Evolutionary conservation across 1,284 basidiomycete genomes (phyloP).

Genomic region (Phenoliferia sp.): DNA sequence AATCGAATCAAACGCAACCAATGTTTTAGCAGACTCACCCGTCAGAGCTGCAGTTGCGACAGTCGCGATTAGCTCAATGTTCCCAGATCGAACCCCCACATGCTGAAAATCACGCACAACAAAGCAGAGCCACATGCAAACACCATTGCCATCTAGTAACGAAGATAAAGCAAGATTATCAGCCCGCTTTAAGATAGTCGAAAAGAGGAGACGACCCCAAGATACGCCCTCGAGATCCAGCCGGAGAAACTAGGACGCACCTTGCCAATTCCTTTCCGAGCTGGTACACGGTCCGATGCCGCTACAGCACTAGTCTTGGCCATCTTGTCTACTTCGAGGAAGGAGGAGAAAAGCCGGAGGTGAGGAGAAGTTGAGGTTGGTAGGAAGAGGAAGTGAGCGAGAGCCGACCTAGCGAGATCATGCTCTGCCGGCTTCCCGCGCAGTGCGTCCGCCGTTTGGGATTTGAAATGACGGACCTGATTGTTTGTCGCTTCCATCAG

Average conservation of each 20-base stretch:
- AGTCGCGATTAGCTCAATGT: slow-evolving; percentile 57
- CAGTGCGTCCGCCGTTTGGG: no score
- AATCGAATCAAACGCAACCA: not conserved
- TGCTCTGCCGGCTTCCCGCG: no score
- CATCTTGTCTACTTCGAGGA: no score
- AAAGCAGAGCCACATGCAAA: slow-evolving; percentile 61
- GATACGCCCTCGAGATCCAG: not conserved
- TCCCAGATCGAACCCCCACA: not conserved
- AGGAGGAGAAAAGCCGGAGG: no score
- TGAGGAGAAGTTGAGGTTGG: no score
- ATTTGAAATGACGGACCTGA: no score
- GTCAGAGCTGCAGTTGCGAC: not conserved
- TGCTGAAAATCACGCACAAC: slow-evolving; percentile 49
- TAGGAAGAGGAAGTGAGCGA: no score
- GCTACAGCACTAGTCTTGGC: no score
- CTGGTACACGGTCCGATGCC: not conserved
- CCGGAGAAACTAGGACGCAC: slow-evolving; percentile 1
- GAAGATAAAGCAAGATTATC: no score
- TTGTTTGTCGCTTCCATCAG: no score
- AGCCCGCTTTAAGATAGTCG: not conserved
- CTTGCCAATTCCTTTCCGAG: slow-evolving; percentile 9
- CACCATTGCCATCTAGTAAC: slow-evolving; percentile 19
- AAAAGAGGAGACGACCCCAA: not conserved
- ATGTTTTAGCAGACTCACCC: not conserved
- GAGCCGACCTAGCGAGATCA: no score